Base-by-base conservation (phyloP, 208 protist genomes). In the Trypanosoma congolense region DNA sequence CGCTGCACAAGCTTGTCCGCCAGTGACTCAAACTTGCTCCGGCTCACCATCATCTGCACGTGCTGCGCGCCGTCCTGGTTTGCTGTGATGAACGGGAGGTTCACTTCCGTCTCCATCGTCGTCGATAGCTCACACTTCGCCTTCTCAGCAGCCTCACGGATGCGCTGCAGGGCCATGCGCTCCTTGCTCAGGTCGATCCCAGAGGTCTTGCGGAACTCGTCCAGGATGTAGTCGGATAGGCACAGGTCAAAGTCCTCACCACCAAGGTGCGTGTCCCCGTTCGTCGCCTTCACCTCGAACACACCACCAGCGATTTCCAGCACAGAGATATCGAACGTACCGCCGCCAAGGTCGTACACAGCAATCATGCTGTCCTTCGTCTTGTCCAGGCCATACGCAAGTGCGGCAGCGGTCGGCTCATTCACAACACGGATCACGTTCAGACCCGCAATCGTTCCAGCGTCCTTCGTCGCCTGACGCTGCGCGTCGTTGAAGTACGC, bases 311-410 rank as follows among this genome's bases (percentile, higher is more conserved):
- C 77, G 58, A 99, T 96, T 62, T 97, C 84, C 0, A 99, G 79
- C 51, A 99, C 92, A 5, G 96, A 98, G 56, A 99, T 83, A 87
- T 99, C 98, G 78, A 99, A 99, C 96, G 95, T 75, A 80, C 97
- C 19, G 95, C 93, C 59, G 77, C 91, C 60, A 90, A 75, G 50
- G 59, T 96, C 77, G 45, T 86, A 79, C 72, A 89, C 75, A 38
- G 69, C 72, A 56, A 89, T 76, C 16, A 70, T 53, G 26, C 52
- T 64, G 30, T 72, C 65, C 61, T 62, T 50, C 25, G 60, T 49
- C 58, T 75, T 80, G 45, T 93, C 85, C 4, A 97, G 72, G 58
- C 95, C 94, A 65, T 98, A 98, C 2, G 97, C 96, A 46, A 99
- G 74, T 26, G 98, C 96, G 24, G 97, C 97, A 18, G 97, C 96